Evolutionary conservation across 2,329 filamentous ascomycete species (phyloP), one percentile per base, ranked within the genome.

Genomic region (Exophiala aquamarina): DNA sequence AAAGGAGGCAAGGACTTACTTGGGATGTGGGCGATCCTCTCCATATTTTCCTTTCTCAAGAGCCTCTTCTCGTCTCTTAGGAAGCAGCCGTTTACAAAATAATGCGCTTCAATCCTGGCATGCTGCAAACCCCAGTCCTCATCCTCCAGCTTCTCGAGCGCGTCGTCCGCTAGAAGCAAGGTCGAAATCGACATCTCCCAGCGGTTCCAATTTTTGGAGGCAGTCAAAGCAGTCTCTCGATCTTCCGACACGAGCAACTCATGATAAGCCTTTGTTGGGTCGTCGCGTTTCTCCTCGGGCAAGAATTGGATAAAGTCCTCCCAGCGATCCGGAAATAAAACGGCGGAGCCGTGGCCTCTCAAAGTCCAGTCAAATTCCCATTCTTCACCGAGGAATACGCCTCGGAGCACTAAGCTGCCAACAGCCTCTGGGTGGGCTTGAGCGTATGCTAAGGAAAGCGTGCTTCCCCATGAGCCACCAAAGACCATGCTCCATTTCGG

Each of bases 391-490:
- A 64, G 61, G 52, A 74, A 74, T 26, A 75, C 66, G 2, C 72
- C 72, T 13, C 70, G 63, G 3, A 75, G 58, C 9, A 74, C 64
- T 4, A 75, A 54, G 7, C 65, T 66, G 2, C 66, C 54, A 10
- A 71, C 66, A 10, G 56, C 55, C 1, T 65, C 59, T 1, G 73
- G 67, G 28, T 74, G 66, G 1, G 64, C 63, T 52, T 76, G 66
- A 1, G 73, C 61, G 55, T 76, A 76, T 18, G 68, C 63, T 1
- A 76, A 60, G 0, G 70, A 60, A 13, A 76, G 63, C 0, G 71
- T 72, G 3, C 69, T 70, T 26, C 73, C 73, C 73, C 73, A 75
- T 1, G 71, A 74, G 2, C 72, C 71, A 31, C 73, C 73, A 49
- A 74, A 76, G 3, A 76, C 67, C 33, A 67, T 46, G 29, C 68